phyloP scores from a whole-genome alignment of 176 grass and related monocot species.

The Cenchrus americanus region DNA sequence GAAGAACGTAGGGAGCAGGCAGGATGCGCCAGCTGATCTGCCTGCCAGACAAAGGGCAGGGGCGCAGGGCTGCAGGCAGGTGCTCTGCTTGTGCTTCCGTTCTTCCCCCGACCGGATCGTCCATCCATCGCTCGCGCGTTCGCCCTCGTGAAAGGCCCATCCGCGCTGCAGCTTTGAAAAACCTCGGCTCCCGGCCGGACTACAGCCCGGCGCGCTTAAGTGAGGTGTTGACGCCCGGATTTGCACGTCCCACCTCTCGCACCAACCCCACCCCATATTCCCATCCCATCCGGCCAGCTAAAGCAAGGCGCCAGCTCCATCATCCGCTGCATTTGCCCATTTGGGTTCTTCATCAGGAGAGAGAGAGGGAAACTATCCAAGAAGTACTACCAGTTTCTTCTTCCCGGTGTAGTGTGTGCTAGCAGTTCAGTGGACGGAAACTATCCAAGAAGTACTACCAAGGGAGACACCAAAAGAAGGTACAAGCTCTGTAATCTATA shows the following conservation, averaged over 20 bases:
- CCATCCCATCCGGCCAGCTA: background rate
- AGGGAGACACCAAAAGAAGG: constrained; percentile 10
- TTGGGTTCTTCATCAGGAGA: background rate
- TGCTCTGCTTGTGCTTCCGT: background rate
- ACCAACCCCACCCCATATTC: background rate
- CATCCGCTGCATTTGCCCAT: background rate
- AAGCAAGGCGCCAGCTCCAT: background rate
- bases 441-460: background rate
- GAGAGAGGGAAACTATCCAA: too few species aligned
- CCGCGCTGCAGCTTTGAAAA: constrained; percentile 34
- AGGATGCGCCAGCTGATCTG: too few species aligned
- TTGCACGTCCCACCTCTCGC: background rate
- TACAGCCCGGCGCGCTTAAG: background rate
- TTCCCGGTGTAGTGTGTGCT: background rate
- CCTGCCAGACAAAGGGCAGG: too few species aligned
- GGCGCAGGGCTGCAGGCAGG: background rate
- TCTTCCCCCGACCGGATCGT: background rate
- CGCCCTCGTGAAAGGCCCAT: constrained; percentile 33
- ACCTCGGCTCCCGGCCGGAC: background rate
- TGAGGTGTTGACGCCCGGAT: constrained; percentile 3
- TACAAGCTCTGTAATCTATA: background rate
- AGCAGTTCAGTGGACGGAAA: background rate
- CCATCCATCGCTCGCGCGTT: background rate
- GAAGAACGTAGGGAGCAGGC: too few species aligned
- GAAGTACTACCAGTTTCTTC: too few species aligned